Evolutionary conservation across 208 protist species (phyloP), one percentile per base, ranked within the genome.

Genomic region (Acanthamoeba lenticulata): DNA sequence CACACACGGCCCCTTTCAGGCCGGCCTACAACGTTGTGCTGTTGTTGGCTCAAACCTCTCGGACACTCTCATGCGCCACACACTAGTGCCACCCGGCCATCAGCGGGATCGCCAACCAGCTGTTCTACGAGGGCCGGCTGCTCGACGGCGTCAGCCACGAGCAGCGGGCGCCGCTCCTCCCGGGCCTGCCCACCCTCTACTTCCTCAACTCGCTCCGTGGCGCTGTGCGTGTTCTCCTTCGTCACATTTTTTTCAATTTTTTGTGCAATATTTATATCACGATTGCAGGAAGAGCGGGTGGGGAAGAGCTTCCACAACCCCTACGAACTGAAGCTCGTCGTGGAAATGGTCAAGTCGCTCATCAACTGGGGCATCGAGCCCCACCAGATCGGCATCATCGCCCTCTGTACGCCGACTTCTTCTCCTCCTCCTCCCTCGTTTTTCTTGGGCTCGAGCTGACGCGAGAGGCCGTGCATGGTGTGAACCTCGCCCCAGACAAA

Each of bases 11-110:
- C n/a, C n/a, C n/a, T n/a, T n/a, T n/a, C n/a, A n/a, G n/a, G n/a
- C n/a, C n/a, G n/a, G n/a, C n/a, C n/a, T n/a, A n/a, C n/a, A n/a
- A n/a, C n/a, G n/a, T n/a, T n/a, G n/a, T n/a, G n/a, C n/a, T n/a
- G n/a, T n/a, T n/a, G n/a, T n/a, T n/a, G n/a, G n/a, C 27, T 69
- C 49, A 34, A 29, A n/a, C 57, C 52, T 57, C 60, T 72, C 15
- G 19, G 36, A 7, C 24, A 45, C 55, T 29, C 2, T 79, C 9
- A 5, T 34, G 4, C 2, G n/a, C n/a, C n/a, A n/a, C 29, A 1
- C n/a, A 0, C 24, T 34, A 95, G 93, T 97, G 97, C 79, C 97
- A 97, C 88, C 97, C 97, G 5, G 5, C 13, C 5, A 97, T 97
- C 7, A 95, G 94, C 44, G 21, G 38, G 1, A 42, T 97, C 7